phyloP scores from a whole-genome alignment of 148 eudicot genomes.

The Silene uniflora region DNA sequence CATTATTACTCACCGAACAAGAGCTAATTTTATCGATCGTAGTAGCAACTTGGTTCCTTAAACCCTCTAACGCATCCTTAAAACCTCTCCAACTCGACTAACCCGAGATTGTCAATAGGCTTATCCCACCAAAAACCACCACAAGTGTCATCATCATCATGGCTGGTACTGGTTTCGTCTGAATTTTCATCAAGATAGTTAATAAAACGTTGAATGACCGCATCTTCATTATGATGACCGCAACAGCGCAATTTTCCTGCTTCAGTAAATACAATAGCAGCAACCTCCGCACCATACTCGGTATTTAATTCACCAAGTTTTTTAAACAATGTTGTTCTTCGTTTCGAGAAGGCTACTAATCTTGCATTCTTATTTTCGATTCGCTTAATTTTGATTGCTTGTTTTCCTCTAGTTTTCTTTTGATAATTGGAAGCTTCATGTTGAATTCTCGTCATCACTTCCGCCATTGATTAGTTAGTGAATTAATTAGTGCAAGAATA shows the following conservation, averaged over 20 bases:
- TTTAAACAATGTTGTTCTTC: too few species aligned
- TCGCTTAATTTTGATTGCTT: background rate
- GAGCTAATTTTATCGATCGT: background rate
- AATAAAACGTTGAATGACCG: too few species aligned
- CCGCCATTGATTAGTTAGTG: too few species aligned
- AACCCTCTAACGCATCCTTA: slow-evolving; percentile 9
- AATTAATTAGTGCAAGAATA: too few species aligned
- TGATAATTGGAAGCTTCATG: too few species aligned
- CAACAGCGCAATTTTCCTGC: background rate
- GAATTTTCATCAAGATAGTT: background rate
- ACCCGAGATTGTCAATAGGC: slow-evolving; percentile 10
- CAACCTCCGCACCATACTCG: too few species aligned
- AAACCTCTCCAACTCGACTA: slow-evolving; percentile 6
- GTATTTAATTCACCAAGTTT: too few species aligned
- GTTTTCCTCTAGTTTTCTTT: background rate
- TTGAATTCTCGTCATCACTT: background rate
- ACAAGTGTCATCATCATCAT: too few species aligned
- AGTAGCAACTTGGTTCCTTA: background rate
- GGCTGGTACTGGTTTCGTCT: too few species aligned
- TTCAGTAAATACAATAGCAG: slow-evolving; percentile 7
- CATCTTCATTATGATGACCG: too few species aligned
- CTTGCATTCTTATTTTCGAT: background rate
- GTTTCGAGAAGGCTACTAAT: too few species aligned
- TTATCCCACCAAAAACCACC: slow-evolving; percentile 16
- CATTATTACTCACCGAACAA: background rate